Evolutionary conservation across 306 rosid genomes (phyloP).

Genomic region (Cicer bijugum): DNA sequence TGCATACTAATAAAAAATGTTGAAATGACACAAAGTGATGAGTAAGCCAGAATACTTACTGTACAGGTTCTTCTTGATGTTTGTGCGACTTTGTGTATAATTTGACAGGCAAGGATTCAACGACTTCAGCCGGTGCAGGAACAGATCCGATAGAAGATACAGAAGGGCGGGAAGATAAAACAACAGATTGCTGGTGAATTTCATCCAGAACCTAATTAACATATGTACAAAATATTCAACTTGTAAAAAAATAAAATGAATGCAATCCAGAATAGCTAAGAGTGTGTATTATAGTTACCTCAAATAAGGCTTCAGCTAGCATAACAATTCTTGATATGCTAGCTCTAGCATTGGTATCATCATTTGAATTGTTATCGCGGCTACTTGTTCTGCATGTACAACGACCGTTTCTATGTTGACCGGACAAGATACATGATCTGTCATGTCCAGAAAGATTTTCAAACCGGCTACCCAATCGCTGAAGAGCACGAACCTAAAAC

Average conservation of each 20-base stretch:
- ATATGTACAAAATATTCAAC: slow-evolving; percentile 62
- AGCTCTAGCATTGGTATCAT: slow-evolving; percentile 87
- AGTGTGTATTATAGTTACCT: slow-evolving; percentile 58
- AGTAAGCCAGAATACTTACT: slow-evolving; percentile 61
- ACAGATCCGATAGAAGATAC: slow-evolving; percentile 95
- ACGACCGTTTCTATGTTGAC: slow-evolving; percentile 90
- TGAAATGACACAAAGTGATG: not conserved
- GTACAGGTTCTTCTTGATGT: slow-evolving; percentile 90
- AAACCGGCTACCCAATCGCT: slow-evolving; percentile 91
- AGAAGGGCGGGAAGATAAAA: slow-evolving; percentile 90
- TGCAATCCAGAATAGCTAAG: slow-evolving; percentile 36
- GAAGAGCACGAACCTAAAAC: slow-evolving; percentile 97
- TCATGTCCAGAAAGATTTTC: slow-evolving; percentile 96
- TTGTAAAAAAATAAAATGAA: slow-evolving; percentile 49
- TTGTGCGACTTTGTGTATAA: slow-evolving; percentile 68
- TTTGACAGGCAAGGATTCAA: slow-evolving; percentile 94
- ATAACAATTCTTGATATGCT: slow-evolving; percentile 98
- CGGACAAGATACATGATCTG: slow-evolving; percentile 86
- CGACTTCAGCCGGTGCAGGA: slow-evolving; percentile 94
- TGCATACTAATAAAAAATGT: not conserved
- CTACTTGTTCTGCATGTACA: slow-evolving; percentile 72
- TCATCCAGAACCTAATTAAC: slow-evolving; percentile 99
- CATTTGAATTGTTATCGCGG: slow-evolving; percentile 63
- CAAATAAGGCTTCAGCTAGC: slow-evolving; percentile 98
- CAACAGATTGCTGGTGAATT: slow-evolving; percentile 99